Base-by-base conservation (phyloP, 2,329 filamentous ascomycete genomes). In the Penicillium sp. region DNA sequence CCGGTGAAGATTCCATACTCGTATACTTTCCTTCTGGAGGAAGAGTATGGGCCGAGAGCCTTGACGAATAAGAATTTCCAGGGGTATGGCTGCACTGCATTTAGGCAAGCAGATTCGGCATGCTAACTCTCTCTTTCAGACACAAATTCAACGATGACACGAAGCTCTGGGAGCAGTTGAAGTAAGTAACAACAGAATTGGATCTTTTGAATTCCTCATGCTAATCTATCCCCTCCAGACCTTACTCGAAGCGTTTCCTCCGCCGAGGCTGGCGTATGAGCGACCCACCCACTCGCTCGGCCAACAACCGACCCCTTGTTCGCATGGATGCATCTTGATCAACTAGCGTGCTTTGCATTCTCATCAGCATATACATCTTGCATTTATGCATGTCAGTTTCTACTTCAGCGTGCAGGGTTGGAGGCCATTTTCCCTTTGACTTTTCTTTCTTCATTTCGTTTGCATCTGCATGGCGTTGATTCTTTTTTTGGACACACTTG, bases 1-100 rank as follows among this genome's bases (percentile, higher is more conserved):
- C 76, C 80, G 0, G 83, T 82, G 19, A 83, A 83, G 63, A 78
- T 88, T 26, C 85, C 85, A 1, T 87, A 82, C 67, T 80, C 81
- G 13, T 87, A 87, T 70, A 77, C 80, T 8, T 78, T 80, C 38
- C 70, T 88, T 28, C 75, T 87, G 48, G 72, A 77, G 3, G 80
- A 84, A 52, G 85, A 87, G 69, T 87, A 87, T 63, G 83, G 84
- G 1, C 61, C 77, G 6, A 74, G 78, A 6, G 75, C 82, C 2
- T 67, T 87, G 61, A 81, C 79, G 3, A 74, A 79, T 38, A 80
- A 77, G 7, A 73, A 73, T 43, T 85, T 79, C 56, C 75, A 81
- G 59, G 74, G 71, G 77, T 79, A 68, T 58, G 72, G 66, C 13
- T 28, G 13, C 42, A 19, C 2, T 35, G 19, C 8, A 16, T 22